Evolutionary conservation across 2,329 filamentous ascomycete species (phyloP).

Genomic region (Mycosphaerelloides madeirae): DNA sequence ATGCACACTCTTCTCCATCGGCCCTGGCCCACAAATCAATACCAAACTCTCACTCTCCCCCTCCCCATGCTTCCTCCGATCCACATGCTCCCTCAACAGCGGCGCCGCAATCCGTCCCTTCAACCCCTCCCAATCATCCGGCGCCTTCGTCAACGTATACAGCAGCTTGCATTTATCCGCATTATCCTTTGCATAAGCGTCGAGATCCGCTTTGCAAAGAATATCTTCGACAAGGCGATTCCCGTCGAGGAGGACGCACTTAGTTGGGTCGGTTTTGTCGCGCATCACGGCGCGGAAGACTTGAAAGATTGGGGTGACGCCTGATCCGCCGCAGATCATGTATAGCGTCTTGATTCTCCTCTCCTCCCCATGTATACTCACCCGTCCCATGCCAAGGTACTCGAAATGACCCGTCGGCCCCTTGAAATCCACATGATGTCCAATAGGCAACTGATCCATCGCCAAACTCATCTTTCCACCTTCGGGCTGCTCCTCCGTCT

Average conservation of each 20-base stretch:
- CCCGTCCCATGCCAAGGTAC: slow-evolving; percentile 63
- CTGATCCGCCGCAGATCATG: slow-evolving; percentile 86
- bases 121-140: slow-evolving; percentile 62
- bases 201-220: slow-evolving; percentile 69
- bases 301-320: slow-evolving; percentile 87
- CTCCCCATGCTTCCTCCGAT: slow-evolving; percentile 26
- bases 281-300: slow-evolving; percentile 70
- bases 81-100: slow-evolving; percentile 57
- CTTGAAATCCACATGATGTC: slow-evolving; percentile 75
- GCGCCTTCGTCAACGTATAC: slow-evolving; percentile 63
- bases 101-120: slow-evolving; percentile 62
- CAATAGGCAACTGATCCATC: slow-evolving; percentile 66
- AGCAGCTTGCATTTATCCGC: slow-evolving; percentile 58
- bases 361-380: slow-evolving; percentile 49
- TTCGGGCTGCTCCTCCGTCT: slow-evolving; percentile 45
- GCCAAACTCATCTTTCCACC: slow-evolving; percentile 81
- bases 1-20: slow-evolving; percentile 65
- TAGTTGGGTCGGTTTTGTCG: slow-evolving; percentile 59
- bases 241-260: slow-evolving; percentile 70
- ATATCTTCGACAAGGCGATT: slow-evolving; percentile 77
- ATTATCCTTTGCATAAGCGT: slow-evolving; percentile 54
- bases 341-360: slow-evolving; percentile 62
- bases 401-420: slow-evolving; percentile 82
- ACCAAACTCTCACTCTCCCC: slow-evolving; percentile 52
- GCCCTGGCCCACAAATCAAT: slow-evolving; percentile 72